A percentile compares a stretch with the other conserved stretches of the same genome.
Conservation (phyloP, 169 alveolate genomes). For the Perkinsus marinus region DNA sequence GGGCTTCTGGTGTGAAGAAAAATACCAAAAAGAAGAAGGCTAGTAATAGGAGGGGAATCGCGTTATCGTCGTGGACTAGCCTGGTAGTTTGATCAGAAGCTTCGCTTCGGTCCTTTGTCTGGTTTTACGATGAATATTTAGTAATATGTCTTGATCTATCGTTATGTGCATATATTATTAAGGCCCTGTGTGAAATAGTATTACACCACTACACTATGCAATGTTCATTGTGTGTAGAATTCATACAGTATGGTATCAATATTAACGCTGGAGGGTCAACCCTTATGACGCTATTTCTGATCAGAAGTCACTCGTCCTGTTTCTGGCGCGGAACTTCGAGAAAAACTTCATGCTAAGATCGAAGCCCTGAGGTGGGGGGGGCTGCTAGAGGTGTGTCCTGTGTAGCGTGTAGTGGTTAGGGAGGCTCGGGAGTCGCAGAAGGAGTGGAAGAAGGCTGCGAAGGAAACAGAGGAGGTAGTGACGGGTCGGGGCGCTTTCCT, state of each 20-base stretch:
- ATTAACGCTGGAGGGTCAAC: not conserved
- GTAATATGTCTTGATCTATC: no score
- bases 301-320: not conserved
- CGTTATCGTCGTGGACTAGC: no score
- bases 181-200: no score
- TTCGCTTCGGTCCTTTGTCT: no score
- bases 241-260: no score
- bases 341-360: not conserved
- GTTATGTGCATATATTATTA: no score
- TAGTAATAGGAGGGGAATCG: not conserved
- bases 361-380: not conserved
- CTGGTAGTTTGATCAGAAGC: no score
- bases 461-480: not conserved
- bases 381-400: not conserved
- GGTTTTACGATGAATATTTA: no score
- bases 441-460: not conserved
- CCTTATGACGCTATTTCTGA: not conserved
- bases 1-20: not conserved
- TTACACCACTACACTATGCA: no score
- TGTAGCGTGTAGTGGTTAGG: not conserved
- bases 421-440: not conserved
- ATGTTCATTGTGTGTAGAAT: no score
- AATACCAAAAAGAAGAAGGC: not conserved
- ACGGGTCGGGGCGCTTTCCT: no score
- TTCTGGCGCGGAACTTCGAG: not conserved